phyloP scores from a whole-genome alignment of 345 rosid species.

The Heritiera littoralis region DNA sequence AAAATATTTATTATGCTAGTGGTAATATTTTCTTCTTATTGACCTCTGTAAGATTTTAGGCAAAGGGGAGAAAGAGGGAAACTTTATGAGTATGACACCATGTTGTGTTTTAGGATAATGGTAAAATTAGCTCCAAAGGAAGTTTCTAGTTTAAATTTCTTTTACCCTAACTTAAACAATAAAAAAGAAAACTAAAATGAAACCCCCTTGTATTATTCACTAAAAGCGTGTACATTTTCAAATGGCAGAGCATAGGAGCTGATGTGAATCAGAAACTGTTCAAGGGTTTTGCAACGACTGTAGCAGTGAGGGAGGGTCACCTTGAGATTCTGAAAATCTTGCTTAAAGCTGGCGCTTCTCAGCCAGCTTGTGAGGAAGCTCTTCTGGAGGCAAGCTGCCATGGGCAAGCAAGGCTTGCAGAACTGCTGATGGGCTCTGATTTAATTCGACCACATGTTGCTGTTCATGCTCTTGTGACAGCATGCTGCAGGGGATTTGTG shows the following conservation, averaged over 20 bases:
- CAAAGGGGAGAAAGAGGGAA: conserved; percentile 10
- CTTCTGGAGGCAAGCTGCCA: conserved; percentile 79
- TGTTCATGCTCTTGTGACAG: conserved; percentile 84
- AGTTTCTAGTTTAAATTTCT: neutral
- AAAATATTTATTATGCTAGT: neutral
- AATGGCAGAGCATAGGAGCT: conserved; percentile 78
- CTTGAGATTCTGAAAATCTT: conserved; percentile 80
- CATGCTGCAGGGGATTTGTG: conserved; percentile 79
- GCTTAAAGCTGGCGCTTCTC: conserved; percentile 88
- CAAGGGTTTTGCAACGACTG: conserved; percentile 89
- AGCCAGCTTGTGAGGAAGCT: conserved; percentile 95
- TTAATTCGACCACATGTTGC: conserved; percentile 81
- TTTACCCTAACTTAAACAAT: neutral
- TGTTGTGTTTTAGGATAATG: conserved; percentile 1
- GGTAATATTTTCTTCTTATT: neutral
- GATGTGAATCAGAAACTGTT: conserved; percentile 93
- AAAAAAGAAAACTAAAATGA: neutral
- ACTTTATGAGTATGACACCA: neutral
- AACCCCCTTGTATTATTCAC: conserved; percentile 15
- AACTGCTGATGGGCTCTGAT: conserved; percentile 86
- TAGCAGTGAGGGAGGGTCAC: conserved; percentile 89
- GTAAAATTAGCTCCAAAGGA: neutral
- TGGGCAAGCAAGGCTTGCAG: conserved; percentile 63
- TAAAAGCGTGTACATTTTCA: conserved; percentile 25
- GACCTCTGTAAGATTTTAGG: neutral